Base-by-base conservation (phyloP, 192 early-diverging fungal species). In the Coemansia furcata region DNA sequence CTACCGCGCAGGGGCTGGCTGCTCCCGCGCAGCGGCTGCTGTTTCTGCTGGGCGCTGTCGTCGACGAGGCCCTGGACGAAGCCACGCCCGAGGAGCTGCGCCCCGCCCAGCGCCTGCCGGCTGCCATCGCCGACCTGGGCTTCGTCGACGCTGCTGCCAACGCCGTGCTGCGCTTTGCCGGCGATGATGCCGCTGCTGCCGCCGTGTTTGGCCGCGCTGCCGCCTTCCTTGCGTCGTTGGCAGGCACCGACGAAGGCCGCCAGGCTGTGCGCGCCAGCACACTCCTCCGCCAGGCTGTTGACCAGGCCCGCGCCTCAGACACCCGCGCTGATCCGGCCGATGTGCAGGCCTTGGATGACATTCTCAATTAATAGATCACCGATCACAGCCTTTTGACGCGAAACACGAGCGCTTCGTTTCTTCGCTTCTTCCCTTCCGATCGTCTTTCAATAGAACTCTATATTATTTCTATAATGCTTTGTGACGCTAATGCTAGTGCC, bases 31-130 rank as follows among this genome's bases (percentile, higher is more conserved):
- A 75, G 33, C 89, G 90, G 69, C 63, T 76, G 12, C 77, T 89
- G 42, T 92, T 92, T 61, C 66, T 90, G 60, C 79, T 86, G 72
- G 88, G 86, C 43, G 85, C 82, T 6, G 70, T 92, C 32, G 73
- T 92, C 30, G 71, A 86, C n/a, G 54, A 91, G 76, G 78, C 88
- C 32, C 69, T 77, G 63, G 80, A 83, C 11, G 35, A 67, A 11
- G 66, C 54, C 55, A 72, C 76, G 50, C 66, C 72, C 0, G 72
- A 74, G 61, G 66, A 69, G 6, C 57, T 77, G 67, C 60, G 80
- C 2, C 74, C 76, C 8, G 76, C 76, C 3, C 65, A 72, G 15
- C 21, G 65, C 10, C 54, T 86, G 50, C 76, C 83, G 40, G 55
- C 72, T 11, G 65, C 76, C 8, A 70, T 89, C 23, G 71, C 68